Conservation (phyloP, 2,329 filamentous ascomycete species). For the Aspergillus caelatus region DNA sequence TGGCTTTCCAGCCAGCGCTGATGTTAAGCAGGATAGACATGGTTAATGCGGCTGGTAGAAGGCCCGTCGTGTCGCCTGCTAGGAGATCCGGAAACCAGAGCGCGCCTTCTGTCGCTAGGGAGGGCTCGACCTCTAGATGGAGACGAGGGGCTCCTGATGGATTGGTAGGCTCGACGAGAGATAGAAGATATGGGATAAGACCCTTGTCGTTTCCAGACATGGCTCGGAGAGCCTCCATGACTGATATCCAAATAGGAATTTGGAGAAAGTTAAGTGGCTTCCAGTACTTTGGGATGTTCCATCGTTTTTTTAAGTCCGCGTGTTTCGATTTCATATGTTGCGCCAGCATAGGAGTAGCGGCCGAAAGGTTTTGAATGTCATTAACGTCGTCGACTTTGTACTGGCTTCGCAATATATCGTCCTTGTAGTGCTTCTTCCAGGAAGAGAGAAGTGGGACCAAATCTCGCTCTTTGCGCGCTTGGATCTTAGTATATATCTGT, state of each 20-base stretch:
- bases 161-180: slow-evolving; percentile 22
- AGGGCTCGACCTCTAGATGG: slow-evolving; percentile 46
- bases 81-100: slow-evolving; percentile 64
- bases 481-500: slow-evolving; percentile 46
- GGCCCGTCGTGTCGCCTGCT: slow-evolving; percentile 53
- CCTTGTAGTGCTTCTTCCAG: slow-evolving; percentile 33
- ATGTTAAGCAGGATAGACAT: slow-evolving; percentile 55
- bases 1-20: slow-evolving; percentile 31
- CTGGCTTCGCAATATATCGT: background rate
- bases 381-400: no score
- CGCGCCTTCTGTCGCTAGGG: slow-evolving; percentile 59
- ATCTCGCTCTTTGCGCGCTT: slow-evolving; percentile 44
- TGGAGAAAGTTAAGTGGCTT: slow-evolving; percentile 40
- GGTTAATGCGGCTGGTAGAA: slow-evolving; percentile 54
- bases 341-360: slow-evolving; percentile 17
- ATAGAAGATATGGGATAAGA: slow-evolving; percentile 42
- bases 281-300: slow-evolving; percentile 38
- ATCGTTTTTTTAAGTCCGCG: slow-evolving; percentile 36
- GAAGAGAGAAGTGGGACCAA: slow-evolving; percentile 47
- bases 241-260: slow-evolving; percentile 49
- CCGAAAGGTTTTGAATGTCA: slow-evolving; percentile 12
- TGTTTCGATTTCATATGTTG: slow-evolving; percentile 29
- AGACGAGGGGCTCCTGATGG: slow-evolving; percentile 23
- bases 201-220: slow-evolving; percentile 50
- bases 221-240: slow-evolving; percentile 52